Evolutionary conservation across 2,329 filamentous ascomycete species (phyloP), one percentile per base, ranked within the genome.

Genomic region (Fusarium sp.): DNA sequence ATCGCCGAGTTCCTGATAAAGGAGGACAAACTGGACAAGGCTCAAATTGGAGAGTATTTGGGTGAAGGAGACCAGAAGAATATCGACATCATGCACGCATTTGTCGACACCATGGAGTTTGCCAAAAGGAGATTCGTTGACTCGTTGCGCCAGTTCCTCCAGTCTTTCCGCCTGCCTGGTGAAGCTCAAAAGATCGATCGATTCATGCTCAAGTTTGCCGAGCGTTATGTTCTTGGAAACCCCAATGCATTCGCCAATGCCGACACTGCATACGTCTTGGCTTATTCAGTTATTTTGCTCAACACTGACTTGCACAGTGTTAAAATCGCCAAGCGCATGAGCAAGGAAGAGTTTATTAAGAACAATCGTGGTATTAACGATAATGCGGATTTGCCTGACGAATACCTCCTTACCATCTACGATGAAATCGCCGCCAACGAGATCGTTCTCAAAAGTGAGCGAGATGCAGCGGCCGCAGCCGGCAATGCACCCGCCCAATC

Each of bases 321-420:
- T 70, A 97, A 98, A 78, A 88, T 99, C 74, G 86, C 84, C 3
- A 89, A 88, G 72, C 90, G 94, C 55, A 99, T 99, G 96, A 97
- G 91, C 27, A 94, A 94, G 71, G 92, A 97, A 68, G 97, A 99
- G 72, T 99, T 99, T 77, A 97, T 99, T 84, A 98, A 97, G 84
- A 99, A 99, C 82, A 99, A 99, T 80, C 87, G 96, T 28, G 96
- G 96, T 61, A 99, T 99, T 84, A 98, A 99, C 80, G 96, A 99
- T 81, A 95, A 93, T 72, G 92, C 93, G 30, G 93, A 98, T 82
- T 82, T 99, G 63, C 96, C 97, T 0, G 90, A 97, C 51, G 96
- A 99, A 40, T 99, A 99, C 76, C 88, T 99, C 4, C 86, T 89
- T 28, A 88, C 87, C 8, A 98, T 99, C 56, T 99, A 91, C 73